Conservation (phyloP, 352 stramenopile species). For the Phytophthora multivora region DNA sequence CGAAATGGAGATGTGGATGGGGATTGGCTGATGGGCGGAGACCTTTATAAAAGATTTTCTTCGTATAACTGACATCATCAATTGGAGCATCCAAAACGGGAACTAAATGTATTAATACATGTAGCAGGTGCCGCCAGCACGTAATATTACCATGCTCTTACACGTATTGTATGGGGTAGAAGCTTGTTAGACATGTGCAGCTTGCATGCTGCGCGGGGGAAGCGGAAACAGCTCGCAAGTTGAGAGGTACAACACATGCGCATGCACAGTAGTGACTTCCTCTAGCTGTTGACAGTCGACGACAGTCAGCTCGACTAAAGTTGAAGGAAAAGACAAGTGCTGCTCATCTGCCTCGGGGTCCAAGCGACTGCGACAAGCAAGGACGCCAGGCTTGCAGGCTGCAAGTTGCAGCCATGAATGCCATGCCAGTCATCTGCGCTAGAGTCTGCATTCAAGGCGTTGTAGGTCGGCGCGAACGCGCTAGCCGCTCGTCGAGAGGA, state of each 20-base stretch:
- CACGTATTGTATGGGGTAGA: too few species aligned
- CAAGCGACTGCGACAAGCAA: conserved; percentile 14
- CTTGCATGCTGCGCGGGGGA: too few species aligned
- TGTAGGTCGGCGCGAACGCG: conserved; percentile 9
- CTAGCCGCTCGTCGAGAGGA: conserved; percentile 18
- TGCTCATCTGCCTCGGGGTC: neutral
- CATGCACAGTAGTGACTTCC: neutral
- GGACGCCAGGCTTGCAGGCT: neutral
- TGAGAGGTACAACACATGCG: neutral
- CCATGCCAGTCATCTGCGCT: neutral
- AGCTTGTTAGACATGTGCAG: too few species aligned
- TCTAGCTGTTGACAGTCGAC: neutral
- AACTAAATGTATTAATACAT: too few species aligned
- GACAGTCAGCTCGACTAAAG: too few species aligned
- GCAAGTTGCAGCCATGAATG: conserved; percentile 3
- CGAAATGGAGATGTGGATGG: conserved; percentile 3
- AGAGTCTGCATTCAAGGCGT: neutral
- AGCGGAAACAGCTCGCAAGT: too few species aligned
- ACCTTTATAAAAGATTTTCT: neutral
- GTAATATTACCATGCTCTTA: too few species aligned
- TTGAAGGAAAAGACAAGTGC: conserved; percentile 6
- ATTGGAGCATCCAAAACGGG: too few species aligned
- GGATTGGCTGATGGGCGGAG: conserved; percentile 5
- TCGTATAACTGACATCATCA: neutral
- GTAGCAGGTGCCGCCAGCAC: too few species aligned